Conservation (phyloP, 305 asterid genomes). For the Fraxinus sp. region DNA sequence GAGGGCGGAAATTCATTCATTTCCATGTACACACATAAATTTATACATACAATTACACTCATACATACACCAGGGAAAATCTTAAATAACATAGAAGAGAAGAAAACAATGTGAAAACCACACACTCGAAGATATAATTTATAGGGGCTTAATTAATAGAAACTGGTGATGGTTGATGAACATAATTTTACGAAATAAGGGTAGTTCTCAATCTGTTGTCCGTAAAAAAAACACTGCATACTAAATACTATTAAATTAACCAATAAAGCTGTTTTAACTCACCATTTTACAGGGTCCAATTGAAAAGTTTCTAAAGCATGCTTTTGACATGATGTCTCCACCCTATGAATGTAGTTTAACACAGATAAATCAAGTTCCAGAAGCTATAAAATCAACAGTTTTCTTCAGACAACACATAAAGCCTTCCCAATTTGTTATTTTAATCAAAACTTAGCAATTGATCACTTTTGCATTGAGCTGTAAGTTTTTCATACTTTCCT, state of each 20-base stretch:
- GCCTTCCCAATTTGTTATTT: neutral
- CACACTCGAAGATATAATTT: neutral
- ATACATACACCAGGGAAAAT: neutral
- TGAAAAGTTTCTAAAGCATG: slow-evolving; percentile 73
- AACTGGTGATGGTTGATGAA: neutral
- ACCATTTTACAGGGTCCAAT: slow-evolving; percentile 83
- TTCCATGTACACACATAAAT: neutral
- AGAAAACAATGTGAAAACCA: neutral
- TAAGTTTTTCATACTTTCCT: slow-evolving; percentile 58
- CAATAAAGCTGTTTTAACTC: slow-evolving; percentile 44
- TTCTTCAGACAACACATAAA: neutral
- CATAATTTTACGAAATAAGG: neutral
- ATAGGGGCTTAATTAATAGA: neutral
- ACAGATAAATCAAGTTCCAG: slow-evolving; percentile 6
- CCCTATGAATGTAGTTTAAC: slow-evolving; percentile 80
- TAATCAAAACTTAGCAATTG: neutral
- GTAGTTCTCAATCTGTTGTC: neutral
- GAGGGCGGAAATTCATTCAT: neutral
- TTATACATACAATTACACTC: neutral
- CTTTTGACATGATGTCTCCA: slow-evolving; percentile 79
- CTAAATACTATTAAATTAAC: neutral
- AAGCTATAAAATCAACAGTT: neutral
- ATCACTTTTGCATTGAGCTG: neutral
- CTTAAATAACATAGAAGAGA: neutral
- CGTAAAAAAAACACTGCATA: neutral